Conservation (phyloP, 176 grass and related monocot species). For the Saccharum spontaneum region DNA sequence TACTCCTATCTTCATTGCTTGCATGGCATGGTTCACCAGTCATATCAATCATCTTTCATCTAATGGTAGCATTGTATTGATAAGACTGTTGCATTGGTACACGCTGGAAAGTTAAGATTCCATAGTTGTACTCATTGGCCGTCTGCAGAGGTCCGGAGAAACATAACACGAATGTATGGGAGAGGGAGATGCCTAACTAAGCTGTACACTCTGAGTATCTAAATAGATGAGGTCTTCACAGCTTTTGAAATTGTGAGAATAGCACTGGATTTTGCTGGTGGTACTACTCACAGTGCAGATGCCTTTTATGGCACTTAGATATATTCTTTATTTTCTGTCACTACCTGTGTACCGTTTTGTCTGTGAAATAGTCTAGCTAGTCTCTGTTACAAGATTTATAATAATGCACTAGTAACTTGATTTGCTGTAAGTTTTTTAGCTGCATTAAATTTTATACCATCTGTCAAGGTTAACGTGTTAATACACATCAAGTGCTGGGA, state of each 20-base stretch:
- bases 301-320: not conserved
- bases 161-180: not conserved
- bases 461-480: not conserved
- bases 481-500: not conserved
- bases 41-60: conserved; percentile 15
- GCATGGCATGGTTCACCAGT: not conserved
- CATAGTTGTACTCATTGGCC: not conserved
- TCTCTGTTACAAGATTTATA: not conserved
- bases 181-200: not conserved
- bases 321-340: not conserved
- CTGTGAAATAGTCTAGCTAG: not conserved
- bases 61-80: not conserved
- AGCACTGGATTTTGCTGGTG: not conserved
- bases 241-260: not conserved
- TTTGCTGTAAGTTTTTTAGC: not conserved
- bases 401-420: not conserved
- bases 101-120: not conserved
- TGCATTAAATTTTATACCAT: not conserved
- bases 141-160: not conserved
- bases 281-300: not conserved
- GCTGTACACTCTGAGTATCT: not conserved
- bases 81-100: not conserved
- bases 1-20: conserved; percentile 2
- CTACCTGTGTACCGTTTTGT: not conserved
- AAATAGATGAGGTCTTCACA: not conserved